A percentile compares a stretch with the other conserved stretches of the same genome.
Conservation (phyloP, 2,329 filamentous ascomycete species). For the Triangularia setosa region DNA sequence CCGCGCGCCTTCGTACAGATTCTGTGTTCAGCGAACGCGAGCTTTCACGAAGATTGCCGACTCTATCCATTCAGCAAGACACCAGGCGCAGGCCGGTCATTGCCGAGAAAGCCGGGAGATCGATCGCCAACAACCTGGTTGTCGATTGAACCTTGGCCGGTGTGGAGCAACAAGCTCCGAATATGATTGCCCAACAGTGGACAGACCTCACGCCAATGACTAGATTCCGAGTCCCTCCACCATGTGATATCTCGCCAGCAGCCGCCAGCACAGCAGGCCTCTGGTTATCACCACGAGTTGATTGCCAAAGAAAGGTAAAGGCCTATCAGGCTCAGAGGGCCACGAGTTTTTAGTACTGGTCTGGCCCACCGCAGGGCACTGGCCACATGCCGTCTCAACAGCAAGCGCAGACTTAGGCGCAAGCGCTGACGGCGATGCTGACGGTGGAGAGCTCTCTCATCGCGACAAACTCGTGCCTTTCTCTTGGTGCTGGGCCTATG, state of each 20-base stretch:
- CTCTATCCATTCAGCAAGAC: conserved; percentile 3
- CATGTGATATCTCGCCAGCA: conserved; percentile 21
- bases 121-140: conserved; percentile 12
- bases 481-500: neutral
- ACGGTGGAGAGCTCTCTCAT: neutral
- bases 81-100: neutral
- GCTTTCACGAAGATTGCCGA: conserved; percentile 10
- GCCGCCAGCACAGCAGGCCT: conserved; percentile 9
- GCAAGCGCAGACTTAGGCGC: conserved; percentile 4
- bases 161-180: conserved; percentile 16
- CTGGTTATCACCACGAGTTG: conserved; percentile 10
- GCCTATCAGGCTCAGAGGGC: neutral
- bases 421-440: neutral
- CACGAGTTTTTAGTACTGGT: neutral
- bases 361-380: neutral
- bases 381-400: neutral
- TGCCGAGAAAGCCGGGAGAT: conserved; percentile 17
- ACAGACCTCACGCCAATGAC: conserved; percentile 18
- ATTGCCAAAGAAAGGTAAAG: neutral
- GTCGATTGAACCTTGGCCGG: conserved; percentile 15
- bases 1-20: conserved; percentile 9
- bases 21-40: neutral
- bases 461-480: neutral
- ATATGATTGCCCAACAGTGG: conserved; percentile 12
- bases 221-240: conserved; percentile 6